These are phyloP conservation scores for Nannizzia gypsea DNA, from an alignment of 2,329 filamentous ascomycete genomes.

Conservation along the genomic window DNA sequence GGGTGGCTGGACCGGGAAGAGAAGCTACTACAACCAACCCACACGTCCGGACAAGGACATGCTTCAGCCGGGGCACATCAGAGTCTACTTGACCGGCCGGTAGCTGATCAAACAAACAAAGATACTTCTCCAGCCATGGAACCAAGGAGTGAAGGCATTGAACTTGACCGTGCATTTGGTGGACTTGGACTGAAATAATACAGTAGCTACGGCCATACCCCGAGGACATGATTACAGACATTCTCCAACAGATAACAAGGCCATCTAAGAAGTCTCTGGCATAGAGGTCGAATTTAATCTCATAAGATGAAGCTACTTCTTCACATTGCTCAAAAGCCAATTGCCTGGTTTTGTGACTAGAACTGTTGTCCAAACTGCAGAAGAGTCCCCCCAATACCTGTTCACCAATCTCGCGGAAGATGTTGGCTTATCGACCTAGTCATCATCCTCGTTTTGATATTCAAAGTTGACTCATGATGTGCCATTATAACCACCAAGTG, in stretches of 20 bases:
- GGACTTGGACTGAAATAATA: conserved; percentile 35
- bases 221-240: background rate
- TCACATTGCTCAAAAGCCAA: too few species aligned
- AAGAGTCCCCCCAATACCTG: too few species aligned
- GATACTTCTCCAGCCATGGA: conserved; percentile 29
- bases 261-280: background rate
- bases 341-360: too few species aligned
- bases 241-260: background rate
- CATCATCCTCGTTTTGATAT: too few species aligned
- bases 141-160: conserved; percentile 39
- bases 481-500: background rate
- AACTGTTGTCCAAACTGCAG: too few species aligned
- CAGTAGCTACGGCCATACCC: background rate
- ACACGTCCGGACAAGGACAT: conserved; percentile 10
- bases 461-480: background rate
- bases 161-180: conserved; percentile 44
- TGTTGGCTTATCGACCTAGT: background rate
- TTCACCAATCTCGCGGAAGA: too few species aligned
- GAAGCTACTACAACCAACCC: conserved; percentile 45
- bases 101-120: conserved; percentile 21
- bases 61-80: conserved; percentile 13
- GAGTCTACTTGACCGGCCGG: conserved; percentile 30
- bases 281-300: too few species aligned
- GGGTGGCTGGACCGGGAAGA: conserved; percentile 54
- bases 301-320: too few species aligned